Evolutionary conservation across 208 protist genomes (phyloP).

Genomic region (Trypanosoma platydactyli): DNA sequence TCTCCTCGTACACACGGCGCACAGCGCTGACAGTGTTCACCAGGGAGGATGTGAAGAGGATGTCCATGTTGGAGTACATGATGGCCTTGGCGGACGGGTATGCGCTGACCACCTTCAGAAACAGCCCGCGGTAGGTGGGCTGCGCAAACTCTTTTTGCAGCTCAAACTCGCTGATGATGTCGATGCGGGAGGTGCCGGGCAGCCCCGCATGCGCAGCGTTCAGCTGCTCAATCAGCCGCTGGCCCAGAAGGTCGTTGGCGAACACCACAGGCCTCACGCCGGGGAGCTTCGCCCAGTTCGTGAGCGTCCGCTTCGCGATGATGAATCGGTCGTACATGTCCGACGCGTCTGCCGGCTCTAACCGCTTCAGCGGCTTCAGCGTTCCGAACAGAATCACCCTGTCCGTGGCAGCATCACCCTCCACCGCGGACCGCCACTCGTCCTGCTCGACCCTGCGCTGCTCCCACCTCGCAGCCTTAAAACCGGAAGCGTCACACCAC

Average conservation of each 20-base stretch:
- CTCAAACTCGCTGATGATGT: conserved; percentile 9
- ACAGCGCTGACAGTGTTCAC: neutral
- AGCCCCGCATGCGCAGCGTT: neutral
- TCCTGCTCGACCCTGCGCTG: neutral
- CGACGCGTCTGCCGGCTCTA: neutral
- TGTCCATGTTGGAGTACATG: conserved; percentile 6
- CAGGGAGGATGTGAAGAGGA: conserved; percentile 4
- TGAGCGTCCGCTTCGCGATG: conserved; percentile 15
- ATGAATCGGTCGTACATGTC: conserved; percentile 13
- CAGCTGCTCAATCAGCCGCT: neutral
- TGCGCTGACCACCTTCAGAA: neutral
- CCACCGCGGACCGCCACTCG: neutral
- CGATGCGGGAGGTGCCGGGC: neutral
- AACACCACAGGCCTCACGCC: conserved; percentile 17
- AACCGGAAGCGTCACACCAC: neutral
- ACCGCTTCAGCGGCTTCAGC: conserved; percentile 22
- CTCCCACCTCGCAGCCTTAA: neutral
- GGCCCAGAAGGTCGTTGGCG: neutral
- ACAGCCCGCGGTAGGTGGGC: conserved; percentile 23
- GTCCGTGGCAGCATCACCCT: neutral
- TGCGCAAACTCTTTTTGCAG: conserved; percentile 6
- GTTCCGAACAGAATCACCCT: conserved; percentile 2
- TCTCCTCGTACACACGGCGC: neutral
- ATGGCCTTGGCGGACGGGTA: neutral
- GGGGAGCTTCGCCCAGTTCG: conserved; percentile 26